phyloP scores from a whole-genome alignment of 768 basidiomycete genomes.

The Trametes cubensis region DNA sequence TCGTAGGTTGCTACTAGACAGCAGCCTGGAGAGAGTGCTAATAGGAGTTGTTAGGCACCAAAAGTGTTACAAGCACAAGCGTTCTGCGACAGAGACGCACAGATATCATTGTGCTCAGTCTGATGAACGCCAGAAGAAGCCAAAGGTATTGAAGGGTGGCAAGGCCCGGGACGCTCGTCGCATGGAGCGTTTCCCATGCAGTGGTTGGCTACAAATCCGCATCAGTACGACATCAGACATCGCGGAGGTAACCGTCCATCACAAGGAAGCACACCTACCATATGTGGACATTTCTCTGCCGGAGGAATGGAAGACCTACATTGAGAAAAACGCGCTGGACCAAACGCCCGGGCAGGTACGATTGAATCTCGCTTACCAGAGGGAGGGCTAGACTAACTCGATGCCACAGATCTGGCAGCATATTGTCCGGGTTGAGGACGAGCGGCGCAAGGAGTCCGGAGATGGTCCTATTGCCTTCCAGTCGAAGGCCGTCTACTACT shows the following conservation, averaged over 20 bases:
- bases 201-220: not conserved
- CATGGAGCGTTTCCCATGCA: not conserved
- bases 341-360: slow-evolving; percentile 15
- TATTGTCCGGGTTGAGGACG: slow-evolving; percentile 10
- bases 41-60: not conserved
- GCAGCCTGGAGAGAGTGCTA: not conserved
- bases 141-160: not conserved
- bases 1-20: not conserved
- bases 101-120: not conserved
- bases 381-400: not conserved
- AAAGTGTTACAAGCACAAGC: not conserved
- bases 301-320: slow-evolving; percentile 19
- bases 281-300: slow-evolving; percentile 18
- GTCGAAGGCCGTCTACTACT: slow-evolving; percentile 12
- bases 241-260: not conserved
- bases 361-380: not conserved
- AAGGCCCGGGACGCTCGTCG: not conserved
- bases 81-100: not conserved
- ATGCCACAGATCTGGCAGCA: slow-evolving; percentile 19
- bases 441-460: not conserved
- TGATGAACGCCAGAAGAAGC: not conserved
- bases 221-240: not conserved
- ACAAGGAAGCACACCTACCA: not conserved
- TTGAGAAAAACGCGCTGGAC: not conserved
- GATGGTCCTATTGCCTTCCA: slow-evolving; percentile 3